Evolutionary conservation across 805 yeast genomes (phyloP), one percentile per base, ranked within the genome.

Genomic region (Deakozyma indianensis): DNA sequence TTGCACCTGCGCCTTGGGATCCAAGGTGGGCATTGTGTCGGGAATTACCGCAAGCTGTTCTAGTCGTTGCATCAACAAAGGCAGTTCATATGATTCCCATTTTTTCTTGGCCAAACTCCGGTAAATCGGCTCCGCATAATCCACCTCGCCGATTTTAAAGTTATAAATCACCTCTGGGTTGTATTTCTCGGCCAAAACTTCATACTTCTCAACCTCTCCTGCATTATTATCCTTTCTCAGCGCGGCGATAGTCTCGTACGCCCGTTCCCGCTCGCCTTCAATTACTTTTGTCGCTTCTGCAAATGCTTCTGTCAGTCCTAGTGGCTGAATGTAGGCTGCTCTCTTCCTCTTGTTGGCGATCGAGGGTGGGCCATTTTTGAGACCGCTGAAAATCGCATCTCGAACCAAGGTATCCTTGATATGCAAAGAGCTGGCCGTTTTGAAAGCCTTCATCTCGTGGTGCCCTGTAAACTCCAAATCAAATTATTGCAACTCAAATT

Each of bases 121-220:
- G 65, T 78, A 88, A n/a, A 87, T 83, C 4, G 96, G 94, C 55
- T 75, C 77, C 1, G 74, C 58, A 57, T 78, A 71, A 61, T 90
- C 95, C 46, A 81, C 63, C 9, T 66, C 53, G 14, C 69, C 68
- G 3, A 73, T 62, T 40, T 65, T 52, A 49, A 74, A 69, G 61
- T 81, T 84, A 66, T 74, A 85, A 46, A 76, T 67, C 11, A 86
- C 95, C 62, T 86, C 95, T 15, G 97, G 97, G 60, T 88, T 85
- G 58, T 71, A 61, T 42, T 70, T 56, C 61, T 90, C 94, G 1
- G 95, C 86, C 47, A 73, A 66, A 5, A 75, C 69, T 24, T 68
- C 59, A 22, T 77, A 60, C 46, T 61, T 49, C 50, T 57, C 48
- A 45, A 53, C 43, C 24, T 47, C 43, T 1, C 52, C 43, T 45